These are phyloP conservation scores for Sclerotinia subarctica DNA, from an alignment of 2,329 filamentous ascomycete species.

Conservation along the genomic window DNA sequence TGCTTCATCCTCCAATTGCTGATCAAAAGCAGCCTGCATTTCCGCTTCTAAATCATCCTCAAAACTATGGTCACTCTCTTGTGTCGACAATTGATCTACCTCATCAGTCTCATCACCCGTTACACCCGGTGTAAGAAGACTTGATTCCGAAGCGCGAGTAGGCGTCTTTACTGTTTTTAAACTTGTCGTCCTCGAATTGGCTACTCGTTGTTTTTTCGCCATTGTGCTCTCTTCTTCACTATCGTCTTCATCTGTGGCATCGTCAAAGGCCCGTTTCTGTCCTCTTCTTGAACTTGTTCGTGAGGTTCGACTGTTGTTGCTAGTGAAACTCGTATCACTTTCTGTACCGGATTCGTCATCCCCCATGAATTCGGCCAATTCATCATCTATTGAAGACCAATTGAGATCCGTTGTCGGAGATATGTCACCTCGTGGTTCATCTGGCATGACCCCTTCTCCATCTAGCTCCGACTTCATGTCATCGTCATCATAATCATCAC, in stretches of 20 bases:
- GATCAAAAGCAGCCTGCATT: constrained; percentile 45
- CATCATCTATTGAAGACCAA: constrained; percentile 64
- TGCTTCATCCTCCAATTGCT: constrained; percentile 30
- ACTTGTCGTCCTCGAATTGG: constrained; percentile 46
- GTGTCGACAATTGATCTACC: constrained; percentile 31
- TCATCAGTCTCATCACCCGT: constrained; percentile 43
- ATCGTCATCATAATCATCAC: constrained; percentile 38
- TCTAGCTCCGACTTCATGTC: constrained; percentile 43
- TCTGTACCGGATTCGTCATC: constrained; percentile 52
- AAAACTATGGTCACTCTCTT: constrained; percentile 29
- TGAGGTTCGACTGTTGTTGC: constrained; percentile 28
- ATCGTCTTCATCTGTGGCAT: constrained; percentile 45
- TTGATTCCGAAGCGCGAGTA: constrained; percentile 41
- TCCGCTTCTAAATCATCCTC: constrained; percentile 55
- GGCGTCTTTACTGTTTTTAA: constrained; percentile 47
- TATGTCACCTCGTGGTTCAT: constrained; percentile 48
- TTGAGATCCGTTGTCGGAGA: constrained; percentile 58
- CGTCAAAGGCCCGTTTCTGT: constrained; percentile 36
- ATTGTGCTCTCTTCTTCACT: constrained; percentile 48
- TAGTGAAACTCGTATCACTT: constrained; percentile 27
- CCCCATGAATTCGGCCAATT: constrained; percentile 71
- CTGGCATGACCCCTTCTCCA: constrained; percentile 48
- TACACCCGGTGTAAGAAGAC: constrained; percentile 44
- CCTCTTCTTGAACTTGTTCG: constrained; percentile 27
- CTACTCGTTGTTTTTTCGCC: constrained; percentile 52